Evolutionary conservation across 306 rosid species (phyloP), one percentile per base, ranked within the genome.

Genomic region (Pterocarpus santalinus): DNA sequence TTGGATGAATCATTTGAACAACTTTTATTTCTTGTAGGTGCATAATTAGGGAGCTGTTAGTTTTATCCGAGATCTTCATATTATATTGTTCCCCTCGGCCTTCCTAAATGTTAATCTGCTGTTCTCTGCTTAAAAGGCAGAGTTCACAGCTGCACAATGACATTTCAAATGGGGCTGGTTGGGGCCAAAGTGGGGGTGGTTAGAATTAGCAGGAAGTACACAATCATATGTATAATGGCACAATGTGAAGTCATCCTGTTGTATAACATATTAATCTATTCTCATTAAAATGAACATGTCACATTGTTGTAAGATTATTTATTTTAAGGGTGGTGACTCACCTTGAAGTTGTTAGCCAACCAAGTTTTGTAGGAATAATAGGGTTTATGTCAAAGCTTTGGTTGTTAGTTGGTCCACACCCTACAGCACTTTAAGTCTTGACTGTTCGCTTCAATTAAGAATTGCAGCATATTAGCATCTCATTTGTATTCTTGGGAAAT

Each of bases 361-460:
- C 13, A 44, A 16, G 39, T n/a, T 63, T 47, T 34, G 15, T 63
- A n/a, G 52, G 36, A 34, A 62, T 75, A 32, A 62, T 61, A 8
- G 66, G 10, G 41, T 46, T 69, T 57, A 34, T 69, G n/a, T 34
- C 11, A 46, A 44, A 46, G 72, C 68, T 46, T 56, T 11, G 9
- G 12, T 28, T 6, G 56, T 53, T 78, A n/a, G 76, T 57, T 68
- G 52, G 28, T 22, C 28, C 28, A 22, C 28, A 22, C 69, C 8
- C 60, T 15, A 39, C 9, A 5, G 33, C 56, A 38, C 12, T 71
- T 51, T 7, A 35, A 5, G 30, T 44, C 72, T 63, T 3, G 13
- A 14, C 43, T 80, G 34, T 71, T 71, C 49, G 47, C 73, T 28
- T 80, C 57, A 14, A 52, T 38, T 35, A 38, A 63, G 34, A 63